Conservation (phyloP, 768 basidiomycete genomes). For the Sutorius australiensis region DNA sequence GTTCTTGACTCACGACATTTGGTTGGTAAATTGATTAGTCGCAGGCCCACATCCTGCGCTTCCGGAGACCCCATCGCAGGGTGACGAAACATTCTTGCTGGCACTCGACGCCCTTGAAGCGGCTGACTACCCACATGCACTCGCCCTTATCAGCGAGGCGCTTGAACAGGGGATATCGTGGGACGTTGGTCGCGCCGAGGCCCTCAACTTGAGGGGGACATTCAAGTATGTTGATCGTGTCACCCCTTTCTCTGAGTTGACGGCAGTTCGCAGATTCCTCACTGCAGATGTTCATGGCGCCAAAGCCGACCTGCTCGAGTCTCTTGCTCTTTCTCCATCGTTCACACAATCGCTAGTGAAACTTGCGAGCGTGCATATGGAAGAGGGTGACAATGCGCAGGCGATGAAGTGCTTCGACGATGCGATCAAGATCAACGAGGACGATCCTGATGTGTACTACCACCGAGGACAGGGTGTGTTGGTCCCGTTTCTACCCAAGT, state of each 20-base stretch:
- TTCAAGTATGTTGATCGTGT: constrained; percentile 68
- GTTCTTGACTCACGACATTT: constrained; percentile 24
- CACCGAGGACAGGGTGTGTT: constrained; percentile 89
- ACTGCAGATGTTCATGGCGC: constrained; percentile 79
- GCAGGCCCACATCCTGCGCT: constrained; percentile 65
- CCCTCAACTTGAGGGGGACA: constrained; percentile 89
- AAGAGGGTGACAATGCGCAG: constrained; percentile 74
- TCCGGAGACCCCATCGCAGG: constrained; percentile 70
- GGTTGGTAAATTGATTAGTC: neutral
- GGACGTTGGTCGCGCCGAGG: constrained; percentile 74
- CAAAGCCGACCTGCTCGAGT: constrained; percentile 77
- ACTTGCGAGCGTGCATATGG: constrained; percentile 97
- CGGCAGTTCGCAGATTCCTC: constrained; percentile 63
- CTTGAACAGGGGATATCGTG: constrained; percentile 83
- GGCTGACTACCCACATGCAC: constrained; percentile 76
- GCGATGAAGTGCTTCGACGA: constrained; percentile 91
- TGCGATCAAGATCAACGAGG: constrained; percentile 75
- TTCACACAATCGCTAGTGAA: constrained; percentile 92
- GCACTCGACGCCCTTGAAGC: constrained; percentile 83
- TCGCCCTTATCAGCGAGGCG: constrained; percentile 78
- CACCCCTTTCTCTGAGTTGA: neutral
- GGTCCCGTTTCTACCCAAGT: neutral
- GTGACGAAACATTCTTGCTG: constrained; percentile 78
- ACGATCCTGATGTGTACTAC: constrained; percentile 96
- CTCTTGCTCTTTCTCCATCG: constrained; percentile 59